Percentiles rank a stretch among this genome's conserved stretches.
These are phyloP conservation scores for Saturnispora saitoi DNA, from an alignment of 805 yeast species.

Conservation along the genomic window DNA sequence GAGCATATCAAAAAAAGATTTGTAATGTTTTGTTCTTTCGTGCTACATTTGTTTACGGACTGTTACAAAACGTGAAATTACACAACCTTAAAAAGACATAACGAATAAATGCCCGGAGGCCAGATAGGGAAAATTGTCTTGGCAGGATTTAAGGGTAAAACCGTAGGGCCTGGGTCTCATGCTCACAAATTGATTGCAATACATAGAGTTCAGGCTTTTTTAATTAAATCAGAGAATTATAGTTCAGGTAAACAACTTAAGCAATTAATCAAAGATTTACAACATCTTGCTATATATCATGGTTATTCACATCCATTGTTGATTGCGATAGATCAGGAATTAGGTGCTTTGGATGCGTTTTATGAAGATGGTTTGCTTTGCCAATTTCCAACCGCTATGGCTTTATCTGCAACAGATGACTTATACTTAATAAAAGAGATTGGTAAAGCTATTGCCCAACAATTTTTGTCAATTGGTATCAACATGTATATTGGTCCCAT, in stretches of 20 bases:
- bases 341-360: constrained; percentile 53
- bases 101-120: neutral
- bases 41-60: neutral
- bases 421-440: constrained; percentile 41
- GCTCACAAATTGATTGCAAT: constrained; percentile 42
- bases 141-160: constrained; percentile 52
- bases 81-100: too few relatives aligned
- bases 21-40: too few relatives aligned
- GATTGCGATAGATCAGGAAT: constrained; percentile 55
- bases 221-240: constrained; percentile 45
- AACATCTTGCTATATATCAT: constrained; percentile 42
- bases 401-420: constrained; percentile 47
- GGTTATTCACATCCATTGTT: constrained; percentile 44
- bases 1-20: neutral
- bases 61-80: neutral
- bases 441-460: constrained; percentile 45
- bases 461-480: constrained; percentile 47
- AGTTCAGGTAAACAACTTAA: constrained; percentile 40
- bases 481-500: constrained; percentile 53
- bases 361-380: constrained; percentile 43
- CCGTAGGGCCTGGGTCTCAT: constrained; percentile 37
- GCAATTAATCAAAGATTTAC: constrained; percentile 43
- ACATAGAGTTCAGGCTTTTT: constrained; percentile 43
- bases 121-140: constrained; percentile 43
- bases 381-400: constrained; percentile 62